Base-by-base conservation (phyloP, 345 rosid species). In the Lumnitzera racemosa region DNA sequence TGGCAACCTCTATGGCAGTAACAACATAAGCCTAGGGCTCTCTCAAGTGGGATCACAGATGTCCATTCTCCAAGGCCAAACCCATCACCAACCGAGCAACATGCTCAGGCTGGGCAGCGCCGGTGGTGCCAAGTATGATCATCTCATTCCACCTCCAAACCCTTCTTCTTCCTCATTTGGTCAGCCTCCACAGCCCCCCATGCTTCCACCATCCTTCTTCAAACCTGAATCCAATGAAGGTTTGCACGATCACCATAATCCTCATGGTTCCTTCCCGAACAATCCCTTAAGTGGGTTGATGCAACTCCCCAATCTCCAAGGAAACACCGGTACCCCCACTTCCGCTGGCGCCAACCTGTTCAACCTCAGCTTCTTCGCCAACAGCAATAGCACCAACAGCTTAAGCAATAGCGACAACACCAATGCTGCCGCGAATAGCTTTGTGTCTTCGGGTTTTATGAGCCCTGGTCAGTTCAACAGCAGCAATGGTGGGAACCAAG, bases 341-440 rank as follows among this genome's bases (percentile, higher is more conserved):
- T 55, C 74, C 10, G 66, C 61, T 11, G 49, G 63, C 25, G 63
- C 70, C 66, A 72, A 73, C 64, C 67, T 74, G 60, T 84, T 87
- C 81, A 83, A 80, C 73, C 79, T 81, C 13, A 73, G 90, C 51
- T 87, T 83, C 73, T 82, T 77, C 25, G 66, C 84, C 29, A 78
- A 70, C 53, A 67, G 62, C 55, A 71, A 58, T 62, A 47, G 62
- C 46, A 61, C 76, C 59, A 61, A 71, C 67, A 49, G 70, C 61
- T 48, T 63, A 16, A 64, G 59, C 46, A 64, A 58, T 60, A 50
- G 66, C 56, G 71, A 66, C 46, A 64, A 66, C 47, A 57, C 58
- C 51, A n/a, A 31, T 36, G 49, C 11, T 56, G 49, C 58, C 16
- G 50, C n/a, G 25, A 20, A 49, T 29, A 62, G 46, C 66, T 29